Conservation (phyloP, 805 yeast genomes). For the Saturnispora quitensis region DNA sequence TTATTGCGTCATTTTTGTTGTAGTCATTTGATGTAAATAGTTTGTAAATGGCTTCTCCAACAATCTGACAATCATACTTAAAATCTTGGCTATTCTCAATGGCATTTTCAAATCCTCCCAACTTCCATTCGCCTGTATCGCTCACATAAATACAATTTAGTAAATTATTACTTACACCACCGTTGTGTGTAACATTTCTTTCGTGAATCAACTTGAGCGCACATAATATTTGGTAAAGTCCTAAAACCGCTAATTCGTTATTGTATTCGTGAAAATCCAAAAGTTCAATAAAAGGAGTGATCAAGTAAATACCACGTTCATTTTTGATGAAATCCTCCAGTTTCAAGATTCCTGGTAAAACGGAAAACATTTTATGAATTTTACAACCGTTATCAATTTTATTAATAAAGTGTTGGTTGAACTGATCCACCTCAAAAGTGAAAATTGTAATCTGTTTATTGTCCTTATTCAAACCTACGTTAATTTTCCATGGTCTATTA, state of each 20-base stretch:
- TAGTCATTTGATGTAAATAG: neutral
- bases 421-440: constrained; percentile 38
- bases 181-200: constrained; percentile 54
- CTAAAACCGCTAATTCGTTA: constrained; percentile 35
- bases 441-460: constrained; percentile 54
- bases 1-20: neutral
- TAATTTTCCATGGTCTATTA: constrained; percentile 46
- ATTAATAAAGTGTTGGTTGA: constrained; percentile 27
- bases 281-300: constrained; percentile 53
- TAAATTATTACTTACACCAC: constrained; percentile 36
- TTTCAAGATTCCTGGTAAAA: constrained; percentile 59
- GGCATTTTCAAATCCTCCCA: constrained; percentile 72
- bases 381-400: constrained; percentile 29
- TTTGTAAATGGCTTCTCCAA: constrained; percentile 1
- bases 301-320: constrained; percentile 46
- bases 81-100: constrained; percentile 32
- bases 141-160: constrained; percentile 54
- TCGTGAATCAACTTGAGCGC: constrained; percentile 50
- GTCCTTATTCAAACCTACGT: constrained; percentile 48
- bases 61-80: constrained; percentile 1
- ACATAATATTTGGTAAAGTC: constrained; percentile 45
- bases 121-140: constrained; percentile 69
- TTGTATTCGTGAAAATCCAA: constrained; percentile 19
- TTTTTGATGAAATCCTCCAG: constrained; percentile 56
- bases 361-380: constrained; percentile 45